A percentile compares a stretch with the other conserved stretches of the same genome.
phyloP scores from a whole-genome alignment of 148 eudicot genomes.

The Rhododendron mucronatum region DNA sequence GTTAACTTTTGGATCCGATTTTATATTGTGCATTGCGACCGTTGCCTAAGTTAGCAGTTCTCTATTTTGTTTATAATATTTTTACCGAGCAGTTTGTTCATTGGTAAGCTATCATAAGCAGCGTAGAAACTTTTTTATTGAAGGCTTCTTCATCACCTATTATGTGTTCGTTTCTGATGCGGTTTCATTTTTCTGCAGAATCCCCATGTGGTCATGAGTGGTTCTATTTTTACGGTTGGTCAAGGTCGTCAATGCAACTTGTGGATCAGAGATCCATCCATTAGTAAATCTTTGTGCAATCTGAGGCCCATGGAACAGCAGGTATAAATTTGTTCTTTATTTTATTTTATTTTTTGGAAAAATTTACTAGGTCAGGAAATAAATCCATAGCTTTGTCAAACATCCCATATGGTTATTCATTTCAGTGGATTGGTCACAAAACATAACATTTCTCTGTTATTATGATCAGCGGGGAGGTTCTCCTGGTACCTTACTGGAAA shows the following conservation, averaged over 20 bases:
- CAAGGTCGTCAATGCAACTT: conserved; percentile 76
- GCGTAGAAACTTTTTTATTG: not conserved
- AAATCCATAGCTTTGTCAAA: not conserved
- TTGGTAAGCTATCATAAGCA: not conserved
- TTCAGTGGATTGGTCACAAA: not conserved
- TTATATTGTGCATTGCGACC: not conserved
- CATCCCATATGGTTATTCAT: not conserved
- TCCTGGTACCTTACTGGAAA: conserved; percentile 52
- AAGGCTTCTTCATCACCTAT: not conserved
- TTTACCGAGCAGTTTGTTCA: not conserved
- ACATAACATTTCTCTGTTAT: not conserved
- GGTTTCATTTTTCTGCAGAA: conserved; percentile 38
- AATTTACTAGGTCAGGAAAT: not conserved
- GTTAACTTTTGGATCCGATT: not conserved
- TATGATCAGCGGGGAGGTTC: conserved; percentile 44
- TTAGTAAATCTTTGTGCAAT: conserved; percentile 68
- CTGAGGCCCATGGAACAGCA: conserved; percentile 62
- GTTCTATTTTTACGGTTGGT: conserved; percentile 71
- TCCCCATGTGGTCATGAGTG: conserved; percentile 47
- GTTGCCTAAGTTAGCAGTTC: not conserved
- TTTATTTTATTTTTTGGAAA: not conserved
- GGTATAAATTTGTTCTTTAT: conserved; percentile 30
- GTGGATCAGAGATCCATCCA: conserved; percentile 54
- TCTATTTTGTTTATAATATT: not conserved
- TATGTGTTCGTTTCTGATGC: not conserved